A percentile compares a stretch with the other conserved stretches of the same genome.
These are phyloP conservation scores for Vaccinium corymbosum DNA, from an alignment of 148 eudicot species.

Conservation along the genomic window DNA sequence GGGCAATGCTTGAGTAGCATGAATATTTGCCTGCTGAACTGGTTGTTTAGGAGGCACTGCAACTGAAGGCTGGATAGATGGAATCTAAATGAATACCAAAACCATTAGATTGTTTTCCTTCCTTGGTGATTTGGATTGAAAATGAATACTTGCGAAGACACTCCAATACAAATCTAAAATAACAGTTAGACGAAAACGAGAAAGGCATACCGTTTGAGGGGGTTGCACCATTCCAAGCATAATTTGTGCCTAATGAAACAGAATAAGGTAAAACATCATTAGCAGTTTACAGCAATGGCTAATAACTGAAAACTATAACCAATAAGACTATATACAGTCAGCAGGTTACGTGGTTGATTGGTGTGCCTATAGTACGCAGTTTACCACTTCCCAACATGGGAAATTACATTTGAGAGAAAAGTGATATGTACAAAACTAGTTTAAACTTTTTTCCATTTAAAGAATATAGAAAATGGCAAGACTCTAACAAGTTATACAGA, in stretches of 20 bases:
- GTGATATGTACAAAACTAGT: not conserved
- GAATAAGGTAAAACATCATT: not conserved
- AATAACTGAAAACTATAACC: not conserved
- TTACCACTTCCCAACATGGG: not conserved
- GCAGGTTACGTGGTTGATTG: not conserved
- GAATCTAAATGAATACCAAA: constrained; percentile 31
- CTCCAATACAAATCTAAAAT: not conserved
- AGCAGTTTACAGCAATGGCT: not conserved
- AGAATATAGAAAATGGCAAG: too few species aligned
- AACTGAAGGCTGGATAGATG: constrained; percentile 48
- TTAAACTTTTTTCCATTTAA: not conserved
- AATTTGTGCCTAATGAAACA: constrained; percentile 72
- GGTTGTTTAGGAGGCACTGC: constrained; percentile 44
- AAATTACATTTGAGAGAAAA: not conserved
- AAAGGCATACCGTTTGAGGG: constrained; percentile 54
- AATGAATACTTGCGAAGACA: not conserved
- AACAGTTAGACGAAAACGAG: not conserved
- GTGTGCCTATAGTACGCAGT: not conserved
- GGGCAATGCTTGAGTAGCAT: constrained; percentile 39
- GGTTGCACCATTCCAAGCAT: constrained; percentile 98
- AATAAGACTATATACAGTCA: not conserved
- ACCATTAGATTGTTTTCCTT: not conserved
- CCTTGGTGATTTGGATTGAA: not conserved
- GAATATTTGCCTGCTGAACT: constrained; percentile 45
- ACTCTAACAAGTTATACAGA: too few species aligned